Conservation (phyloP, 768 basidiomycete species). For the Serendipita sp. region DNA sequence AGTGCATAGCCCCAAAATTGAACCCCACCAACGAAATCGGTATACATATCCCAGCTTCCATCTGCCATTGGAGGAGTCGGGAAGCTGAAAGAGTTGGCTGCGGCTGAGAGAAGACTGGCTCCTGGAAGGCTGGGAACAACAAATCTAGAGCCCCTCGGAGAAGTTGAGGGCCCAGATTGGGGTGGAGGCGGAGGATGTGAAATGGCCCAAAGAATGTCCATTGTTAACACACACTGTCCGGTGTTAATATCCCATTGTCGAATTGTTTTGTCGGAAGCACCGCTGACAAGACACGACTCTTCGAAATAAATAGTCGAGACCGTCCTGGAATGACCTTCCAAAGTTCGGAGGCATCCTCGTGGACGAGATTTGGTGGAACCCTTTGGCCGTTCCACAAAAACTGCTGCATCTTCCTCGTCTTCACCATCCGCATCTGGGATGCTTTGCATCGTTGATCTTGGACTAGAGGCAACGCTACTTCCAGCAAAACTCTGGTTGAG, state of each 20-base stretch:
- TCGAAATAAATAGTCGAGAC: conserved; percentile 94
- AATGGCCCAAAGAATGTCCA: conserved; percentile 99
- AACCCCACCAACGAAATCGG: conserved; percentile 93
- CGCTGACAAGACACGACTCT: conserved; percentile 86
- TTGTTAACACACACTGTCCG: conserved; percentile 95
- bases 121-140: conserved; percentile 15
- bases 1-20: conserved; percentile 99
- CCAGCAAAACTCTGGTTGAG: conserved; percentile 4
- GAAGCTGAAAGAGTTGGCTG: conserved; percentile 53
- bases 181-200: conserved; percentile 50
- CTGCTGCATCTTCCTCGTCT: conserved; percentile 12
- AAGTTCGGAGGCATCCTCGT: conserved; percentile 39
- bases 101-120: conserved; percentile 25
- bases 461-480: not conserved
- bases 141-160: conserved; percentile 8
- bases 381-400: not conserved
- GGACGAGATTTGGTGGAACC: not conserved
- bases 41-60: conserved; percentile 86
- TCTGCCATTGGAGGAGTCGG: conserved; percentile 80
- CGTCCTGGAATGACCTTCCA: conserved; percentile 86
- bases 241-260: conserved; percentile 97
- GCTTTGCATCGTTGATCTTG: not conserved
- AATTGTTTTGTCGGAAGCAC: conserved; percentile 93
- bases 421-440: conserved; percentile 11
- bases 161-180: conserved; percentile 10